Evolutionary conservation across 306 rosid species (phyloP), one percentile per base, ranked within the genome.

Genomic region (barrel medic (Medicago truncatula)): DNA sequence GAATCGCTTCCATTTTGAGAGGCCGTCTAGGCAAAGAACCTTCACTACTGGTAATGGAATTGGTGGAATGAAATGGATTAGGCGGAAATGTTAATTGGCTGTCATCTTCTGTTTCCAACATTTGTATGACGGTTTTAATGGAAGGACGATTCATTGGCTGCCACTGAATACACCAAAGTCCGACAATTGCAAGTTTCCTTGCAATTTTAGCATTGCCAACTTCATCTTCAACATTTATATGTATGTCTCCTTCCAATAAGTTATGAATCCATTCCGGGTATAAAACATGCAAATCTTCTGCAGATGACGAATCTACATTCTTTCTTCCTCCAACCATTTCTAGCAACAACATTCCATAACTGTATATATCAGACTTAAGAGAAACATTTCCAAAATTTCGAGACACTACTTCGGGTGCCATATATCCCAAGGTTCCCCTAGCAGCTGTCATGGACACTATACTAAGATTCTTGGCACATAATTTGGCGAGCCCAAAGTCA

Each of bases 201-300:
- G 47, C 47, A 41, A 41, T 9, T 49, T 49, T 70, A 10, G n/a
- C n/a, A 25, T 70, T 28, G 0, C 31, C 61, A 8, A 14, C 15
- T 17, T 70, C 74, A 8, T 7, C 43, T 1, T 64, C 70, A 16
- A 64, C 39, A 64, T 17, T 14, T 7, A 64, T 16, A 38, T 39
- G 70, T 16, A 64, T 14, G 28, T 64, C 50, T 16, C 52, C 52
- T 12, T 46, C 46, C 68, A 62, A 36, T 17, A 70, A 36, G 3
- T 34, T 70, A 15, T 70, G 75, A 16, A 70, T 56, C 75, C 75
- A 70, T 15, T 70, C 50, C 3, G 63, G 75, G 1, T 70, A 70
- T 2, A 70, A 21, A 52, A 52, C 17, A 6, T 53, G 62, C 8
- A 34, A 0, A 0, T 3, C 3, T 17, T 39, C 16, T 0, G 25